Percentiles rank a stretch among this genome's conserved stretches.
Evolutionary conservation across 768 basidiomycete genomes (phyloP).

Genomic region (Lepiota brunneoincarnata): DNA sequence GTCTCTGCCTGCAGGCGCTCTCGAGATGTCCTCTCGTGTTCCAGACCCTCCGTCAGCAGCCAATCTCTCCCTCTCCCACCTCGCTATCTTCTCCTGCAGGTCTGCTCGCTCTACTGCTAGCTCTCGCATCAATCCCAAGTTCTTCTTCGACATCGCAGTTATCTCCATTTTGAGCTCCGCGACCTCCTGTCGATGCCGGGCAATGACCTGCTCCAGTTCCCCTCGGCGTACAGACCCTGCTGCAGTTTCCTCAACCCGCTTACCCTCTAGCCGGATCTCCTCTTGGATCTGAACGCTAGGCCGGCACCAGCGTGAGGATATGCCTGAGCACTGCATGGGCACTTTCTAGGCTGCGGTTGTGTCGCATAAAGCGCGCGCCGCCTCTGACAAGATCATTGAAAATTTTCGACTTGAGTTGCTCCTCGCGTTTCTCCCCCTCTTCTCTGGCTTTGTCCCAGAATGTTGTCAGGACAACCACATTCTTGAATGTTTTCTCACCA

Average conservation of each 20-base stretch:
- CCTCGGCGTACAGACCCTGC: constrained; percentile 34
- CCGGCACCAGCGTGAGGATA: constrained; percentile 18
- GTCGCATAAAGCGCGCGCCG: constrained; percentile 36
- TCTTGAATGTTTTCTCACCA: constrained; percentile 38
- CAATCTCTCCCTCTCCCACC: no score
- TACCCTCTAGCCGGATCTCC: constrained; percentile 15
- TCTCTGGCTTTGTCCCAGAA: constrained; percentile 39
- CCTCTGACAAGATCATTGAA: constrained; percentile 39
- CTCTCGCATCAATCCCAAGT: constrained; percentile 31
- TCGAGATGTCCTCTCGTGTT: no score
- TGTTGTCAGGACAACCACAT: constrained; percentile 43
- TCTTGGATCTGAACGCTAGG: constrained; percentile 13
- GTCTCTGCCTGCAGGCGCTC: no score
- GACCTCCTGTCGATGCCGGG: constrained; percentile 30
- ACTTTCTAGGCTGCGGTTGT: constrained; percentile 25
- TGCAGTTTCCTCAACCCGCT: constrained; percentile 32
- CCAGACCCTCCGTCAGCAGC: no score
- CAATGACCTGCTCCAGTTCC: constrained; percentile 30
- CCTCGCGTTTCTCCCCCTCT: constrained; percentile 32
- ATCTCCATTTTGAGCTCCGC: constrained; percentile 38
- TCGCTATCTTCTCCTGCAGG: no score
- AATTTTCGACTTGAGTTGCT: constrained; percentile 33
- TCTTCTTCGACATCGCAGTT: constrained; percentile 33
- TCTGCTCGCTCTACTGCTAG: no score
- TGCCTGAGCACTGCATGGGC: constrained; percentile 29